These are phyloP conservation scores for Wallacemonas sp. DNA, from an alignment of 208 protist species.

Conservation along the genomic window DNA sequence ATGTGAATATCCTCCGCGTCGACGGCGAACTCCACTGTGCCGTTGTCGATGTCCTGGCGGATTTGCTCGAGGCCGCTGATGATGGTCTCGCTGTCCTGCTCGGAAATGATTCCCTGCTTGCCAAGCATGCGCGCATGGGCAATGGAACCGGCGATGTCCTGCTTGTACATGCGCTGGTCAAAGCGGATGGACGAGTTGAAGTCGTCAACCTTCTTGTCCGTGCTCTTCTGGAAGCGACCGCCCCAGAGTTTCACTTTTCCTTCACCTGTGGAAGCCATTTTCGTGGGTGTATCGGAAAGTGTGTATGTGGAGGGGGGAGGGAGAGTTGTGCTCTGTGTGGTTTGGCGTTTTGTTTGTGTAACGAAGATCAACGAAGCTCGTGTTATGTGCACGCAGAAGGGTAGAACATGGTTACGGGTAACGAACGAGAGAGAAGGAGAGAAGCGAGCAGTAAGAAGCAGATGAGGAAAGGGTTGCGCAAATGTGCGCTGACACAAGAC, in stretches of 20 bases:
- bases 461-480: too few relatives aligned
- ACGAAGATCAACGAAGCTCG: too few relatives aligned
- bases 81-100: slow-evolving; percentile 27
- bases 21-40: slow-evolving; percentile 23
- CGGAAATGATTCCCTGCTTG: slow-evolving; percentile 29
- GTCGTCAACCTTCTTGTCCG: slow-evolving; percentile 33
- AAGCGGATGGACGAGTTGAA: slow-evolving; percentile 40
- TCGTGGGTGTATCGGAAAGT: neutral
- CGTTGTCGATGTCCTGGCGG: slow-evolving; percentile 25
- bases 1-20: slow-evolving; percentile 37
- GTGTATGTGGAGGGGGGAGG: neutral
- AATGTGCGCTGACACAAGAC: too few relatives aligned
- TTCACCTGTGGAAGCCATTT: slow-evolving; percentile 4
- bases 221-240: slow-evolving; percentile 35
- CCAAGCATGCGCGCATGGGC: slow-evolving; percentile 35
- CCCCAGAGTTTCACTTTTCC: slow-evolving; percentile 34
- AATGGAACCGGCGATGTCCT: slow-evolving; percentile 37
- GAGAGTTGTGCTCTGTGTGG: too few relatives aligned
- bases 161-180: slow-evolving; percentile 36
- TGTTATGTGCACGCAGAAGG: too few relatives aligned
- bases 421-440: neutral
- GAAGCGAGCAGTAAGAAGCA: too few relatives aligned
- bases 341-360: too few relatives aligned
- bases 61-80: slow-evolving; percentile 25
- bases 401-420: too few relatives aligned